Percentiles rank a stretch among this genome's conserved stretches.
Evolutionary conservation across 2,329 filamentous ascomycete species (phyloP).

Genomic region (Aspergillus neotritici): DNA sequence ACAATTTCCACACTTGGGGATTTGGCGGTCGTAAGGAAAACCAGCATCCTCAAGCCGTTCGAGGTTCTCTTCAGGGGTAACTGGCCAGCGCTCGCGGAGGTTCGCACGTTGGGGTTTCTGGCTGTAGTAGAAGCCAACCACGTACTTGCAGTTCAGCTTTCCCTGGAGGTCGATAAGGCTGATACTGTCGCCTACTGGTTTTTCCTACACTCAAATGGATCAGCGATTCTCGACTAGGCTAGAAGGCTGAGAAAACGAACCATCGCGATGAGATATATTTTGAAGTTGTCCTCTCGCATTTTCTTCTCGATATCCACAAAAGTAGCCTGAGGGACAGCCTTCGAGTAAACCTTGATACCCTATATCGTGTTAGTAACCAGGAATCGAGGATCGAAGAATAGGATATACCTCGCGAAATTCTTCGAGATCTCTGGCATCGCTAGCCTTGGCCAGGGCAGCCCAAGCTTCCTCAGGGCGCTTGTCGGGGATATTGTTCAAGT

Average conservation of each 20-base stretch:
- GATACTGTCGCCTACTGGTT: constrained; percentile 39
- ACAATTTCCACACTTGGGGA: constrained; percentile 50
- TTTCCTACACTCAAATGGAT: constrained; percentile 28
- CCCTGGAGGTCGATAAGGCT: constrained; percentile 51
- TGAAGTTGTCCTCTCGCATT: constrained; percentile 45
- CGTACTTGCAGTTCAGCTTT: constrained; percentile 46
- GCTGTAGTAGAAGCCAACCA: constrained; percentile 46
- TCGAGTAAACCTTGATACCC: constrained; percentile 48
- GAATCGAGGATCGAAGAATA: not conserved
- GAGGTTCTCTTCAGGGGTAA: constrained; percentile 45
- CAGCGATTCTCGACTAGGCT: not conserved
- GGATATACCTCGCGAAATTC: constrained; percentile 44
- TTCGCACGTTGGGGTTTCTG: constrained; percentile 43
- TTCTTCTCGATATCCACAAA: constrained; percentile 48
- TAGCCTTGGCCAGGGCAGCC: constrained; percentile 45
- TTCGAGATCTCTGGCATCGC: constrained; percentile 45
- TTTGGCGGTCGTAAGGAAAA: constrained; percentile 44
- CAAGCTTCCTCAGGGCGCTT: constrained; percentile 47
- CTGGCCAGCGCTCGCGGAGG: constrained; percentile 47
- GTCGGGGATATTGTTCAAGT: constrained; percentile 42
- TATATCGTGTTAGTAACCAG: constrained; percentile 16
- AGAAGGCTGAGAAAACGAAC: constrained; percentile 21
- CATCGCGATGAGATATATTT: constrained; percentile 49
- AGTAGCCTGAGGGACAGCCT: constrained; percentile 41
- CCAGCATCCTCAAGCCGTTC: constrained; percentile 49